A percentile compares a stretch with the other conserved stretches of the same genome.
phyloP scores from a whole-genome alignment of 352 stramenopile genomes.

The Phytophthora tentaculata region DNA sequence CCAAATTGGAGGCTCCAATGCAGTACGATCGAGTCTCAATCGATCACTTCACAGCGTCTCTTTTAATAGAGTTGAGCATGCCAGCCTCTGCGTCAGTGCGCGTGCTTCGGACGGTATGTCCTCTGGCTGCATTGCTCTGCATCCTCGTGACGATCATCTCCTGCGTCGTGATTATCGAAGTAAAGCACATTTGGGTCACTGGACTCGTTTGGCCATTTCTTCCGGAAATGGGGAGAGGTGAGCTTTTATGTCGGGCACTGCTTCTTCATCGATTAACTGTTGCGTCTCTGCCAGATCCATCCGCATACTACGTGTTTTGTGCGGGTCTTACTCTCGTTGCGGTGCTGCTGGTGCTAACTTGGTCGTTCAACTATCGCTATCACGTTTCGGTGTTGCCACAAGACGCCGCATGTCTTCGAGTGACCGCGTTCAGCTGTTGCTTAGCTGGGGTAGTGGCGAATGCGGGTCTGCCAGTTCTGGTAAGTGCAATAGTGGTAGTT shows the following conservation, averaged over 20 bases:
- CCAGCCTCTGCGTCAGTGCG: constrained; percentile 2
- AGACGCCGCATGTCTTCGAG: neutral
- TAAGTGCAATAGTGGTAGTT: too few relatives aligned
- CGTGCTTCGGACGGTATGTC: constrained; percentile 13
- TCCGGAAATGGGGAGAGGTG: constrained; percentile 43
- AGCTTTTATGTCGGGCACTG: too few relatives aligned
- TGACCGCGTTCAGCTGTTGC: neutral
- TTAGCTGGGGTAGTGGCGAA: neutral
- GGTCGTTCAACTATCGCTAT: constrained; percentile 43
- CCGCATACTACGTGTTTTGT: constrained; percentile 57
- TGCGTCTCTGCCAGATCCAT: too few relatives aligned
- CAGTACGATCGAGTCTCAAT: neutral
- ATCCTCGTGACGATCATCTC: constrained; percentile 42
- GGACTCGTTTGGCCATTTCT: constrained; percentile 52
- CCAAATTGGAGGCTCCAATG: too few relatives aligned
- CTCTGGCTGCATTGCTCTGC: constrained; percentile 25
- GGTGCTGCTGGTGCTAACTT: constrained; percentile 27
- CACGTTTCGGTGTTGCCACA: constrained; percentile 30
- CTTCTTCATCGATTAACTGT: too few relatives aligned
- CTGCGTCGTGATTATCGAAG: constrained; percentile 52
- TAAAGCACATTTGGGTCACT: neutral
- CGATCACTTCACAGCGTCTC: neutral
- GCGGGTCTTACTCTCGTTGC: constrained; percentile 41
- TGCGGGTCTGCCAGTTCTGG: neutral
- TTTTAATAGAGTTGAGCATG: neutral